Base-by-base conservation (phyloP, 2,329 filamentous ascomycete species). In the Aspergillus uvarum region DNA sequence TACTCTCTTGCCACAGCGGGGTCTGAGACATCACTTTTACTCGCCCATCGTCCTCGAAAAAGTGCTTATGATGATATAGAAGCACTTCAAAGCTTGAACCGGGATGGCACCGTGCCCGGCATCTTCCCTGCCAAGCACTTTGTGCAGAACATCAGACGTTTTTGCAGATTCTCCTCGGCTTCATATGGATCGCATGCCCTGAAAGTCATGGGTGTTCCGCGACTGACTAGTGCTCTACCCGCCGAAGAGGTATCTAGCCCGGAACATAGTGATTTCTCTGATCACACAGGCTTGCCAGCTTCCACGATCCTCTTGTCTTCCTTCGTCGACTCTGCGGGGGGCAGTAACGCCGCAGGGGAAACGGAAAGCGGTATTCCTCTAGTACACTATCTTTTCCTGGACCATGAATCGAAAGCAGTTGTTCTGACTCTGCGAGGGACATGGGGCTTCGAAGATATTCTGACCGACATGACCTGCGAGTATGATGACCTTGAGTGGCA, bases 391-490 rank as follows among this genome's bases (percentile, higher is more conserved):
- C 84, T 91, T 38, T 87, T 87, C 1, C 77, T 91, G 0, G 89
- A 91, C 65, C 87, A 89, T 68, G 85, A 88, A 54, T 88, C 88
- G 1, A 88, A 87, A 67, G 88, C 89, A 0, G 85, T 91, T 0
- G 88, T 91, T 0, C 77, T 91, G n/a, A 87, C 88, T 1, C 89
- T 89, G 54, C 83, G 89, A 42, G 89, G 89, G 1, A 91, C 89
- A 0, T 79, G 90, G 44, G 89, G 89, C 0, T 90, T 91, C 61
- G 88, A 91, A 67, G 89, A 91, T 68, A 84, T 91, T 24, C 76
- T 91, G 38, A 88, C 88, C 0, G 89, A 91, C 68, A 85, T 91
- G 83, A 88, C 88, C 31, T 91, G 88, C 72, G 88, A 90, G 51
- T 91, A 90, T 63, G 87, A 89, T 65, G 82, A 87, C 57, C 67